Evolutionary conservation across 1,284 basidiomycete genomes (phyloP).

Genomic region (Pascua sp.): DNA sequence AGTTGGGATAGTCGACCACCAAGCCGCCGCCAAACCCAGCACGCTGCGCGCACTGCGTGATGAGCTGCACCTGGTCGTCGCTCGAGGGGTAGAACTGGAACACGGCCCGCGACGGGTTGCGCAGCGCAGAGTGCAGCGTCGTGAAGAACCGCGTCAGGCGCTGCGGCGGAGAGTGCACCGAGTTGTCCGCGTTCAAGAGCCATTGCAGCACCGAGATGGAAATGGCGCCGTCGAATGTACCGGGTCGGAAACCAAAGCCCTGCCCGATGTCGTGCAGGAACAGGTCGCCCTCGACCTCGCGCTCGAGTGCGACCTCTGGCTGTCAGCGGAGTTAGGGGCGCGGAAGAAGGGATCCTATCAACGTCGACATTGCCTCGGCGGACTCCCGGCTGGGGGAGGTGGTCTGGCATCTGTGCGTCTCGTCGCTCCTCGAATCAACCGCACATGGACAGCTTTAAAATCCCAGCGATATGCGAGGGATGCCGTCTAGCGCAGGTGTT

Average conservation of each 20-base stretch:
- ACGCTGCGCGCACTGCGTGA: conserved; percentile 86
- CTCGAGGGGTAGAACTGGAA: conserved; percentile 95
- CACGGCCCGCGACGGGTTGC: conserved; percentile 87
- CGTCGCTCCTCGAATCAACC: too few species aligned
- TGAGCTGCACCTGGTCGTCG: conserved; percentile 92
- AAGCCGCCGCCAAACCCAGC: conserved; percentile 97
- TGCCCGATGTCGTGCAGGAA: conserved; percentile 91
- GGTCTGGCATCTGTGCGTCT: too few species aligned
- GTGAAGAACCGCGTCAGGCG: conserved; percentile 93
- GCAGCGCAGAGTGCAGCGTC: conserved; percentile 85
- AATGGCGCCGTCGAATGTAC: conserved; percentile 96
- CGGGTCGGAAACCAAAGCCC: conserved; percentile 90
- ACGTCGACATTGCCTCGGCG: too few species aligned
- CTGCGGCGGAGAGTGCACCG: conserved; percentile 86
- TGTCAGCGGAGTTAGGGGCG: not conserved
- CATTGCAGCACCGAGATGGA: conserved; percentile 98
- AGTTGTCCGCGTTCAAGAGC: conserved; percentile 95
- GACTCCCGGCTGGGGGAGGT: too few species aligned
- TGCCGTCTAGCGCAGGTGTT: too few species aligned
- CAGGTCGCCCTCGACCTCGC: conserved; percentile 89
- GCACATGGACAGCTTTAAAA: too few species aligned
- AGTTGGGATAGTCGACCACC: conserved; percentile 96
- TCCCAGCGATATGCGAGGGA: too few species aligned
- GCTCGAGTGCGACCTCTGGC: conserved; percentile 84
- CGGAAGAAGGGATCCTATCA: not conserved